phyloP scores from a whole-genome alignment of 2,329 filamentous ascomycete genomes.

The Fusarium sp. region DNA sequence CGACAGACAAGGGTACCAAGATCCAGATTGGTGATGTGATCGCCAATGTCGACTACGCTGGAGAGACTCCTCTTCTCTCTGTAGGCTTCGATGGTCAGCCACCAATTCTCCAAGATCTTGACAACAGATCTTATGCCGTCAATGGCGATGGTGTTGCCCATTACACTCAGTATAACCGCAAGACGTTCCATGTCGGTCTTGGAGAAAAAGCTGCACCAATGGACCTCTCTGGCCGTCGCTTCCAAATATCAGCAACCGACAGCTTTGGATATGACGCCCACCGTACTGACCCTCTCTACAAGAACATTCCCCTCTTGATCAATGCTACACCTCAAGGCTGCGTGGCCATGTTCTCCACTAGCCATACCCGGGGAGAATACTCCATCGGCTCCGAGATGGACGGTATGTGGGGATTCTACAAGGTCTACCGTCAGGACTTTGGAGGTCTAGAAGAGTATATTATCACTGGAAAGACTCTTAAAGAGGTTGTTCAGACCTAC shows the following conservation, averaged over 20 bases:
- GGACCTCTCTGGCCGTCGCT: constrained; percentile 73
- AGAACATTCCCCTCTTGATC: constrained; percentile 78
- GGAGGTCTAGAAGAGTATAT: constrained; percentile 78
- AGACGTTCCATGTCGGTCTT: constrained; percentile 73
- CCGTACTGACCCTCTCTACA: constrained; percentile 77
- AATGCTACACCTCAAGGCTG: constrained; percentile 72
- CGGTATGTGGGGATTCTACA: constrained; percentile 78
- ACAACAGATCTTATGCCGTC: constrained; percentile 71
- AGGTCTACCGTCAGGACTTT: constrained; percentile 76
- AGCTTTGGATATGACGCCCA: constrained; percentile 79
- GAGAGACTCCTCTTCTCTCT: constrained; percentile 63
- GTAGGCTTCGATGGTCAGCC: constrained; percentile 59
- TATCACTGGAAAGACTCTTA: constrained; percentile 71
- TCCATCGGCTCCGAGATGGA: constrained; percentile 77
- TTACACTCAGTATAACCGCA: constrained; percentile 69
- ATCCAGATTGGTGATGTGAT: constrained; percentile 59
- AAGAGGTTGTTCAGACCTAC: constrained; percentile 72
- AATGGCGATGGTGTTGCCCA: constrained; percentile 71
- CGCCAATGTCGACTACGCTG: constrained; percentile 67
- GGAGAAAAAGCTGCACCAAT: constrained; percentile 79
- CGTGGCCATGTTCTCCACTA: constrained; percentile 74
- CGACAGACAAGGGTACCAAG: constrained; percentile 47
- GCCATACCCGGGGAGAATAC: constrained; percentile 71
- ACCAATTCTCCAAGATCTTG: constrained; percentile 69
- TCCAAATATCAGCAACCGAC: constrained; percentile 74